phyloP scores from a whole-genome alignment of 169 alveolate genomes.

The Babesia caballi region DNA sequence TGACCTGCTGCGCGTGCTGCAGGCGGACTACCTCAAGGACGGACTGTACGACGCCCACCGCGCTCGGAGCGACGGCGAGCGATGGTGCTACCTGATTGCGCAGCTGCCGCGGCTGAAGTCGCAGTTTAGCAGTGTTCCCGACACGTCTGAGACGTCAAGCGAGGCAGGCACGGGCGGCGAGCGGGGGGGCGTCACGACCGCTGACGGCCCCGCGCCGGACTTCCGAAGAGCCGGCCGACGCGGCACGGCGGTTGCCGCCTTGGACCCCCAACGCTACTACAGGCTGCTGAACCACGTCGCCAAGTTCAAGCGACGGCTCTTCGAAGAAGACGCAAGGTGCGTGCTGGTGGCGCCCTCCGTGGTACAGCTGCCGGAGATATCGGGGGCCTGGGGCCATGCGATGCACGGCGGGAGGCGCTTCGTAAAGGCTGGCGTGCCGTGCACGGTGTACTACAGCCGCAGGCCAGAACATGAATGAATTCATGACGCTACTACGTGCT shows the following conservation, averaged over 20 bases:
- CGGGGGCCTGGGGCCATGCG: constrained; percentile 1
- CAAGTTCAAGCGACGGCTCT: constrained; percentile 17
- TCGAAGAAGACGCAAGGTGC: background rate
- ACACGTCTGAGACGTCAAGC: background rate
- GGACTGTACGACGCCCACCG: constrained; percentile 23
- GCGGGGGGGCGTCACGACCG: background rate
- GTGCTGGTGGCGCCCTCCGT: constrained; percentile 31
- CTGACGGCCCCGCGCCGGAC: background rate
- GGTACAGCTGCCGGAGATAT: constrained; percentile 2
- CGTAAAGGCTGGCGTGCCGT: constrained; percentile 24
- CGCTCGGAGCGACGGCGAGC: background rate
- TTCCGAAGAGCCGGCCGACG: background rate
- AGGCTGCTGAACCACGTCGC: constrained; percentile 14
- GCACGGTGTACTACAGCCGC: constrained; percentile 23
- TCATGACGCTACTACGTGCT: background rate
- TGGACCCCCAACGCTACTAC: constrained; percentile 32
- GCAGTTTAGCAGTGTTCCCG: background rate
- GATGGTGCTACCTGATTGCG: constrained; percentile 41
- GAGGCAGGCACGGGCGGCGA: background rate
- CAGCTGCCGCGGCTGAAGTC: constrained; percentile 31
- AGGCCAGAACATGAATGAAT: background rate
- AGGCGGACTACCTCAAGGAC: constrained; percentile 47
- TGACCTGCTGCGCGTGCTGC: constrained; percentile 25
- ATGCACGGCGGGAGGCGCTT: constrained; percentile 38
- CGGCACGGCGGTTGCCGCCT: background rate